Percentiles rank a stretch among this genome's conserved stretches.
Conservation (phyloP, 768 basidiomycete genomes). For the Xerocomellus chrysenteron region DNA sequence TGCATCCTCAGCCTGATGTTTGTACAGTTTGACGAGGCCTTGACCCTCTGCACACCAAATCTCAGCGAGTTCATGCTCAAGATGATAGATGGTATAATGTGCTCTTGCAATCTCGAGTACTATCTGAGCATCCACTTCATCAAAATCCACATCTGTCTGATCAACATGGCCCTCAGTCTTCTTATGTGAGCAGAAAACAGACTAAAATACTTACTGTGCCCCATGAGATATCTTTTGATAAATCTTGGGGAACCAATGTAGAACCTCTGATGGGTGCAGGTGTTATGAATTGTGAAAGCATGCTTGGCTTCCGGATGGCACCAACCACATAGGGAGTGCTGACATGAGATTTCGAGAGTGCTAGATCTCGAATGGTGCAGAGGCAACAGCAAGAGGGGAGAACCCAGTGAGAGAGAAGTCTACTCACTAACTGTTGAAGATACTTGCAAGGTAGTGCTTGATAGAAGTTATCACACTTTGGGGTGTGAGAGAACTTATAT, state of each 20-base stretch:
- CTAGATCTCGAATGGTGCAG: too few relatives aligned
- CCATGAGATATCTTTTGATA: not conserved
- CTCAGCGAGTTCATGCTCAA: slow-evolving; percentile 1
- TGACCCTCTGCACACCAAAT: not conserved
- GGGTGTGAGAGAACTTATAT: too few relatives aligned
- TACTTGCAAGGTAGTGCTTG: too few relatives aligned
- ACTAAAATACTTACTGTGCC: too few relatives aligned
- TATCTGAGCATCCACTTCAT: not conserved
- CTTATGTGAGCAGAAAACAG: too few relatives aligned
- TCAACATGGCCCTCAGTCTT: not conserved
- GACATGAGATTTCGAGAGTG: too few relatives aligned
- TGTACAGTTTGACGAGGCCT: not conserved
- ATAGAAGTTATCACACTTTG: too few relatives aligned
- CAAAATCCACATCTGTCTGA: not conserved
- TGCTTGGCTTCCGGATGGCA: not conserved
- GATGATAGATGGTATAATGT: not conserved
- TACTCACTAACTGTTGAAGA: too few relatives aligned
- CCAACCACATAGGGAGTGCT: not conserved
- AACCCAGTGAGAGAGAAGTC: too few relatives aligned
- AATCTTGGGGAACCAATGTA: not conserved
- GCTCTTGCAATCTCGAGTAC: not conserved
- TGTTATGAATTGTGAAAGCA: not conserved
- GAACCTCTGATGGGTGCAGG: not conserved
- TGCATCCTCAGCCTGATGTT: not conserved
- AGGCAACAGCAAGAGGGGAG: too few relatives aligned